Conservation (phyloP, 2,329 filamentous ascomycete species). For the Fusarium domesticum region DNA sequence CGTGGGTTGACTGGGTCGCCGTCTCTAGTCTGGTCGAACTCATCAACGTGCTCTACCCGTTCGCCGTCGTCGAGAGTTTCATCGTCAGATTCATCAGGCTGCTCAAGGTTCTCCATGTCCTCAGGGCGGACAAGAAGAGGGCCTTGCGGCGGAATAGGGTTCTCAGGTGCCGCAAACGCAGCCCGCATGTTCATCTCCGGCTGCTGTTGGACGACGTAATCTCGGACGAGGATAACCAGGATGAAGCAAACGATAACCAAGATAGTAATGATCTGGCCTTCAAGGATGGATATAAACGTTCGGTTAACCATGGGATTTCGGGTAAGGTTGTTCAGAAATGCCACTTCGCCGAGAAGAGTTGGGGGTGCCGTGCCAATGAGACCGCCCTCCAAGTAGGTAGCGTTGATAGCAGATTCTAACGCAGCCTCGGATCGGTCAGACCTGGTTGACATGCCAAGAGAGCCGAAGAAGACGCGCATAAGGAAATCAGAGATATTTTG, state of each 20-base stretch:
- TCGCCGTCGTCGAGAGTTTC: slow-evolving; percentile 33
- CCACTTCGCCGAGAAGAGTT: slow-evolving; percentile 54
- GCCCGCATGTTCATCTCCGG: slow-evolving; percentile 82
- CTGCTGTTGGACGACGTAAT: slow-evolving; percentile 98
- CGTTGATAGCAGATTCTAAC: slow-evolving; percentile 12
- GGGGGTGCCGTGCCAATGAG: slow-evolving; percentile 11
- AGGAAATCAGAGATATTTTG: slow-evolving; percentile 35
- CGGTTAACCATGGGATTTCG: slow-evolving; percentile 71
- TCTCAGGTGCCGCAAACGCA: slow-evolving; percentile 51
- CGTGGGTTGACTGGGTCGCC: slow-evolving; percentile 11
- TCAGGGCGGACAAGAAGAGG: slow-evolving; percentile 24
- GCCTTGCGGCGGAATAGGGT: slow-evolving; percentile 28
- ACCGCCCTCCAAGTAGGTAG: slow-evolving; percentile 11
- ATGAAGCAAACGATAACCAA: slow-evolving; percentile 93
- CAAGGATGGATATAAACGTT: slow-evolving; percentile 75
- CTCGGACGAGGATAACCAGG: slow-evolving; percentile 90
- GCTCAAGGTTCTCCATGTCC: slow-evolving; percentile 20
- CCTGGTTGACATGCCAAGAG: slow-evolving; percentile 28
- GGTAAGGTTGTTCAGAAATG: slow-evolving; percentile 60
- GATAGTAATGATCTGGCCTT: slow-evolving; percentile 91
- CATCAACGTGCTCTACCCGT: slow-evolving; percentile 4
- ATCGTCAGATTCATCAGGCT: slow-evolving; percentile 30
- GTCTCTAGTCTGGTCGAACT: slow-evolving; percentile 12
- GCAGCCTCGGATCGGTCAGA: slow-evolving; percentile 19
- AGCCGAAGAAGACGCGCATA: slow-evolving; percentile 30